phyloP scores from a whole-genome alignment of 371 early-diverging fungal genomes.

The Mucor indicus region DNA sequence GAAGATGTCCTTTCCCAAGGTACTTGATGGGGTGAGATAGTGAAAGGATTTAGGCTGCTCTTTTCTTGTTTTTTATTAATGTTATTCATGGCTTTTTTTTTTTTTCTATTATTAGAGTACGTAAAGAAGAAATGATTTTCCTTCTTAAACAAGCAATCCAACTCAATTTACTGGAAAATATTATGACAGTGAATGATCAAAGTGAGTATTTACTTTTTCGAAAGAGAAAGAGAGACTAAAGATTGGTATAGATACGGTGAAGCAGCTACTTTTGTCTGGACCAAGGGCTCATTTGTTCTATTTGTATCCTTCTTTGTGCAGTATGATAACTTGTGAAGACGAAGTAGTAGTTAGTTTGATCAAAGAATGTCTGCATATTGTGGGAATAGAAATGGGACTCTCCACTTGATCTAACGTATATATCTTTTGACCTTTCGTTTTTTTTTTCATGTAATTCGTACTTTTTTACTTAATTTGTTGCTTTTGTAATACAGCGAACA shows the following conservation, averaged over 20 bases:
- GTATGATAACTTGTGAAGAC: constrained; percentile 59
- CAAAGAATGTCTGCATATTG: constrained; percentile 53
- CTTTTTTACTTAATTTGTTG: neutral
- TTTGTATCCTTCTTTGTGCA: constrained; percentile 67
- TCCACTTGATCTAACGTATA: neutral
- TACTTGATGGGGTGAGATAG: constrained; percentile 50
- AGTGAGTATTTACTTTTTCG: too few relatives aligned
- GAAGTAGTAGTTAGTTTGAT: constrained; percentile 55
- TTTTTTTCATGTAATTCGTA: constrained; percentile 1
- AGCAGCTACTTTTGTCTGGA: constrained; percentile 55
- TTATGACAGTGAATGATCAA: constrained; percentile 20
- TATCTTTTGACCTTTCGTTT: neutral
- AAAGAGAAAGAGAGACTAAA: constrained; percentile 17
- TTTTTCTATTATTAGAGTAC: constrained; percentile 46
- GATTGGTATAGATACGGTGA: constrained; percentile 27
- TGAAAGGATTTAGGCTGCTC: too few relatives aligned
- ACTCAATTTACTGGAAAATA: constrained; percentile 55
- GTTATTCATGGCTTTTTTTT: constrained; percentile 1
- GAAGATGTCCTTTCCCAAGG: constrained; percentile 80
- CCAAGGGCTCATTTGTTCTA: constrained; percentile 70
- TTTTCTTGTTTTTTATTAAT: neutral
- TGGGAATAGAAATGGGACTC: constrained; percentile 51
- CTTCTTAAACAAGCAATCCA: constrained; percentile 64
- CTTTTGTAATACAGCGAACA: too few relatives aligned
- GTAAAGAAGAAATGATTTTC: constrained; percentile 72